Evolutionary conservation across 2,329 filamentous ascomycete genomes (phyloP).

Genomic region (Sordariomycetes sp.): DNA sequence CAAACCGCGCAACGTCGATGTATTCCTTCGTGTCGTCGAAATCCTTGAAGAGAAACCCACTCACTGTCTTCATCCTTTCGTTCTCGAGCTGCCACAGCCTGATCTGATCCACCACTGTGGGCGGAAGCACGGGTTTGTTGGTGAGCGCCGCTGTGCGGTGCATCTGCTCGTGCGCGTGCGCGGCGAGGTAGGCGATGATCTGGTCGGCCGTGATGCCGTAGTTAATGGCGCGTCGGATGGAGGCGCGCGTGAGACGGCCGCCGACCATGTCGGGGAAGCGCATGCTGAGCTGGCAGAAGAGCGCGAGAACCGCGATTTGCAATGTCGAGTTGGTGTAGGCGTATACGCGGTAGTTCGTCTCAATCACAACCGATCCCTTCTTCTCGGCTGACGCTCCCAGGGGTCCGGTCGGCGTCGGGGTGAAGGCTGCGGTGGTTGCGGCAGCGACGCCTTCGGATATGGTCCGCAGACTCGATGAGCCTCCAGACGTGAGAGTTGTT

Average conservation of each 20-base stretch:
- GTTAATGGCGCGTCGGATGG: slow-evolving; percentile 76
- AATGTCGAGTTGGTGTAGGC: slow-evolving; percentile 92
- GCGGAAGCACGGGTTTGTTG: slow-evolving; percentile 69
- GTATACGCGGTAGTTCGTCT: slow-evolving; percentile 97
- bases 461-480: slow-evolving; percentile 61
- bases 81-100: slow-evolving; percentile 95
- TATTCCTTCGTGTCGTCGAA: slow-evolving; percentile 68
- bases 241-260: slow-evolving; percentile 81
- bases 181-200: slow-evolving; percentile 85
- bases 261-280: slow-evolving; percentile 93
- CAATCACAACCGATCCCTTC: slow-evolving; percentile 85
- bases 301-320: slow-evolving; percentile 85
- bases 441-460: slow-evolving; percentile 60
- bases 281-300: slow-evolving; percentile 81
- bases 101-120: slow-evolving; percentile 96
- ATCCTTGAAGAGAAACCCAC: slow-evolving; percentile 83
- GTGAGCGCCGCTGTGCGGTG: slow-evolving; percentile 51
- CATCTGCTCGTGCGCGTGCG: slow-evolving; percentile 93
- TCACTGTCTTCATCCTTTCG: slow-evolving; percentile 79
- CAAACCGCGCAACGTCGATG: slow-evolving; percentile 63
- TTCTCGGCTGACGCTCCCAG: slow-evolving; percentile 28
- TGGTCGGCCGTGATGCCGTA: slow-evolving; percentile 92
- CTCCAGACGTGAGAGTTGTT: slow-evolving; percentile 82
- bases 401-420: slow-evolving; percentile 21
- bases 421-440: slow-evolving; percentile 40